Conservation (phyloP, 1,139 yeast genomes). For the Yamadazyma siamensis region DNA sequence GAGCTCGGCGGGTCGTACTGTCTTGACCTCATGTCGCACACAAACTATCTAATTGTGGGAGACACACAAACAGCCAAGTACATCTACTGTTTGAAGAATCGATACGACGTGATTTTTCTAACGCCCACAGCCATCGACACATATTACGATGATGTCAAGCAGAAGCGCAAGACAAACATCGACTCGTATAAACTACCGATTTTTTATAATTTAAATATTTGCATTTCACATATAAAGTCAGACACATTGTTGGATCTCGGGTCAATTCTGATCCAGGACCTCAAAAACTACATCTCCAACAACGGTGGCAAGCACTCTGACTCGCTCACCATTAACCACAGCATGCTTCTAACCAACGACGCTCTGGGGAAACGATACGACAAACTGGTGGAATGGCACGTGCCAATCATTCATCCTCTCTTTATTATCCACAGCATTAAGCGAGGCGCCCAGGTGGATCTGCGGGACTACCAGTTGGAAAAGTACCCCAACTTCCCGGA, state of each 20-base stretch:
- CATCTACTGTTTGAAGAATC: conserved; percentile 53
- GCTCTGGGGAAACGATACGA: conserved; percentile 57
- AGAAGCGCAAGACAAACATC: background rate
- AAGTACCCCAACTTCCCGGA: conserved; percentile 14
- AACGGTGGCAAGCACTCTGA: conserved; percentile 62
- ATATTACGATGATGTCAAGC: conserved; percentile 7
- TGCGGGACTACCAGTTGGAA: conserved; percentile 37
- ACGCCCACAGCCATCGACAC: conserved; percentile 13
- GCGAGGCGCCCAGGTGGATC: conserved; percentile 58
- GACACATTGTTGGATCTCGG: conserved; percentile 16
- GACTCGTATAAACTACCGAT: conserved; percentile 32
- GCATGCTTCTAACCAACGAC: conserved; percentile 54
- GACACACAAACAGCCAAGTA: conserved; percentile 65
- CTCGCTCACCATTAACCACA: conserved; percentile 49
- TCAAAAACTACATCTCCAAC: conserved; percentile 31
- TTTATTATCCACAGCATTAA: conserved; percentile 68
- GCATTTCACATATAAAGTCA: conserved; percentile 48
- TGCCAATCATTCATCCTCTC: conserved; percentile 68
- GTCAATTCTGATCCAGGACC: conserved; percentile 3
- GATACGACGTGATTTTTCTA: conserved; percentile 60
- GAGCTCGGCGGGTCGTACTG: conserved; percentile 64
- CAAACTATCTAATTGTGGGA: conserved; percentile 67
- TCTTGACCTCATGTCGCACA: conserved; percentile 65
- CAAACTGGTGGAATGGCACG: conserved; percentile 65
- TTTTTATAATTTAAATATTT: conserved; percentile 47